Conservation (phyloP, 176 grass and related monocot genomes). For the Neostapfia colusana region DNA sequence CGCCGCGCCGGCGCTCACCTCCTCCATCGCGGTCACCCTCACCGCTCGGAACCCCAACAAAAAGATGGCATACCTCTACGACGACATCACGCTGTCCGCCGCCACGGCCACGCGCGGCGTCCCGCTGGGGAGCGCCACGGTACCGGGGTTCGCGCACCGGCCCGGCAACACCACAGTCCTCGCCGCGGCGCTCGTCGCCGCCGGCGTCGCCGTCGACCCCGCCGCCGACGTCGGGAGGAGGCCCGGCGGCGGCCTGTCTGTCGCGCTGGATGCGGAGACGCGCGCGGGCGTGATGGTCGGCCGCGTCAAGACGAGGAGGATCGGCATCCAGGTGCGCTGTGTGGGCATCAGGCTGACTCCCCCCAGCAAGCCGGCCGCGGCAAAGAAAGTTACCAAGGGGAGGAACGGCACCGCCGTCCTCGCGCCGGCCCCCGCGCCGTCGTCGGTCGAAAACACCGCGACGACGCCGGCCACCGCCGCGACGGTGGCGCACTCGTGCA, state of each 20-base stretch:
- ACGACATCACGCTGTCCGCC: slow-evolving; percentile 54
- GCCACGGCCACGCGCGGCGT: slow-evolving; percentile 49
- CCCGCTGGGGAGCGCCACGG: slow-evolving; percentile 50
- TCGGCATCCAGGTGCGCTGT: slow-evolving; percentile 74
- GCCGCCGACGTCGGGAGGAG: slow-evolving; percentile 59
- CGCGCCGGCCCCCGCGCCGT: background rate
- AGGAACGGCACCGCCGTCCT: slow-evolving; percentile 31
- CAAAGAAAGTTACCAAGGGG: slow-evolving; percentile 21
- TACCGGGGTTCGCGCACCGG: slow-evolving; percentile 68
- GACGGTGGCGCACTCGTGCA: slow-evolving; percentile 47
- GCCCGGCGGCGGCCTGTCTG: slow-evolving; percentile 31
- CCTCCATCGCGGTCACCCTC: slow-evolving; percentile 55
- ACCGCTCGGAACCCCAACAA: slow-evolving; percentile 75
- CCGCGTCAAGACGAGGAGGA: slow-evolving; percentile 69
- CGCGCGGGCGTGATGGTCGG: slow-evolving; percentile 68
- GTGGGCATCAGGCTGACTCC: slow-evolving; percentile 55
- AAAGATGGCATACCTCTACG: slow-evolving; percentile 84
- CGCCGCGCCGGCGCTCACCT: slow-evolving; percentile 52
- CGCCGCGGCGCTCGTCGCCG: slow-evolving; percentile 40
- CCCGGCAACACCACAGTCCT: slow-evolving; percentile 76
- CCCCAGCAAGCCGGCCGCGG: slow-evolving; percentile 6
- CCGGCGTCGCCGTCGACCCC: slow-evolving; percentile 50
- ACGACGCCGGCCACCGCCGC: background rate
- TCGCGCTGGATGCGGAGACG: slow-evolving; percentile 73
- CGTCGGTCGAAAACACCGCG: background rate